Base-by-base conservation (phyloP, 768 basidiomycete species). In the Tricholoma hemisulphureum region DNA sequence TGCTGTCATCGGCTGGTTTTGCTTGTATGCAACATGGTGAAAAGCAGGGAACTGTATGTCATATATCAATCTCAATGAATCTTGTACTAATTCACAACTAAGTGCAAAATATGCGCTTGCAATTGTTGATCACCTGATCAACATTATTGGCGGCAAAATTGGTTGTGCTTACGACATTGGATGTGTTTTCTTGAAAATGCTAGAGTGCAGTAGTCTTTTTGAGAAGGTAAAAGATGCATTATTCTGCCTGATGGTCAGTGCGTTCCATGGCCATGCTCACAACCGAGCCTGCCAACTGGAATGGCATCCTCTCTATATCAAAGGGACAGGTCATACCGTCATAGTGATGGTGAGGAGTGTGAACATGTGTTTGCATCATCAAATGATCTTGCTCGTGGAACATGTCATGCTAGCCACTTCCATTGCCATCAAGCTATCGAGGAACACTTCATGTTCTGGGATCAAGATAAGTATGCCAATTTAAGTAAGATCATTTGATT, bases 1-100 rank as follows among this genome's bases (percentile, higher is more conserved):
- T 67, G 66, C 46, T 55, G 61, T 2, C 67, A 69, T 53, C 59
- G 59, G 6, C 32, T 61, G 1, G 61, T 66, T n/a, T n/a, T n/a
- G 18, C 53, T 64, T 13, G 55, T 41, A 2, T 61, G 57, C 32
- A 59, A 67, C 28, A 68, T 62, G 58, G 50, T 62, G 7, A 29
- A 39, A 20, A 59, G 53, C 43, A 58, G 61, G 16, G 58, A 62
- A 21, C 61, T 56, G 61, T 62, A 53, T 10, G 50, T 53, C 20
- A 18, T 18, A n/a, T 2, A 24, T 50, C 24, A 21, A 18, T 39
- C 5, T 20, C 10, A 5, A 20, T 41, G 6, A 18, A 18, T 20
- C 7, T 21, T 41, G 11, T n/a, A n/a, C 35, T 20, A 6, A 41
- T 41, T 41, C n/a, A 18, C 7, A 21, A 18, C 5, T 21, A 41